These are phyloP conservation scores for Fomitopsis betulina DNA, from an alignment of 1,284 basidiomycete genomes.

Conservation along the genomic window DNA sequence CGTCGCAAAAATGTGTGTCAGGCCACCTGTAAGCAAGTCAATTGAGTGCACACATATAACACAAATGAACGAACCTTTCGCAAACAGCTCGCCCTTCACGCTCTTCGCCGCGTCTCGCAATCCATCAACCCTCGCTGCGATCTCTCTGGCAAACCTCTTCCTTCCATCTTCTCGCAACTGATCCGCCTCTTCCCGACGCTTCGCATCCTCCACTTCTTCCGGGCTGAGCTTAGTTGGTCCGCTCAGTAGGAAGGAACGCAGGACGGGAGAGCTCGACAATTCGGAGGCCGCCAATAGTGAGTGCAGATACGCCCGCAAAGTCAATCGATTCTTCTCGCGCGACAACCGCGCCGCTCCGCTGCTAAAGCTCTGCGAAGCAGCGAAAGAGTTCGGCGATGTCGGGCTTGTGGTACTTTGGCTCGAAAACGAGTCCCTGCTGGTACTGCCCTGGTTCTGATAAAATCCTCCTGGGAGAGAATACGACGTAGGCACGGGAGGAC, in stretches of 20 bases:
- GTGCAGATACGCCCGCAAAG: slow-evolving; percentile 89
- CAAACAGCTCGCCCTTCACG: slow-evolving; percentile 91
- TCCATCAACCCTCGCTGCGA: slow-evolving; percentile 81
- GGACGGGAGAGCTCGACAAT: slow-evolving; percentile 80
- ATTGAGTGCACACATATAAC: slow-evolving; percentile 1
- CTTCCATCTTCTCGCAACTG: slow-evolving; percentile 85
- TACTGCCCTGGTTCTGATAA: background rate
- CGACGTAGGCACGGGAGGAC: slow-evolving; percentile 8
- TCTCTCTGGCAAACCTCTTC: slow-evolving; percentile 83
- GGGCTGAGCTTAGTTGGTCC: slow-evolving; percentile 68
- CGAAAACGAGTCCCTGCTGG: slow-evolving; percentile 22
- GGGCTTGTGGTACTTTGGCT: slow-evolving; percentile 17
- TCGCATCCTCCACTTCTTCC: slow-evolving; percentile 80
- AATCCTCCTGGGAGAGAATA: background rate
- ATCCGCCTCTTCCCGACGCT: slow-evolving; percentile 85
- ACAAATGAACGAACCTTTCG: slow-evolving; percentile 49
- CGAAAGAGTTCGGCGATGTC: slow-evolving; percentile 9
- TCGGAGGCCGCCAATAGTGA: slow-evolving; percentile 70
- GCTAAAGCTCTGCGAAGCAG: background rate
- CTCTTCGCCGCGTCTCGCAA: slow-evolving; percentile 82
- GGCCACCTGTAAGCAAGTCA: slow-evolving; percentile 56
- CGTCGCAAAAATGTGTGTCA: slow-evolving; percentile 82
- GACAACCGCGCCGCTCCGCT: slow-evolving; percentile 47
- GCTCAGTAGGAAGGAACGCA: slow-evolving; percentile 84
- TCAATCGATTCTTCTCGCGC: slow-evolving; percentile 93